Evolutionary conservation across 2,329 filamentous ascomycete species (phyloP), one percentile per base, ranked within the genome.

Genomic region (Diaporthe ilicicola): DNA sequence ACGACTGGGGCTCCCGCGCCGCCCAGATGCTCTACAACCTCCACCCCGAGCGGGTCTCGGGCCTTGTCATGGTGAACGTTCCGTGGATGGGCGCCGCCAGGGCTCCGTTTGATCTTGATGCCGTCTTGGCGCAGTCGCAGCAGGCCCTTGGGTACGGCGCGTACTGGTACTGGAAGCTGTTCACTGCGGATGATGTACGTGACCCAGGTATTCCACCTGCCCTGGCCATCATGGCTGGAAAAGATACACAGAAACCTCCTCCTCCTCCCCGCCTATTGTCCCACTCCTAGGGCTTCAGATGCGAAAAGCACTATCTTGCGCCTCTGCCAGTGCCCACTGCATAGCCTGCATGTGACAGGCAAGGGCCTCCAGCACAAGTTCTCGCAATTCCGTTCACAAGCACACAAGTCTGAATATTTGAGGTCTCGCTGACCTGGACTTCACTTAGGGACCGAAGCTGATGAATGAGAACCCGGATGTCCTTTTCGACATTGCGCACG

Each of bases 1-100:
- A 87, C 72, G 85, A 88, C 75, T 87, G 84, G 85, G 86, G 86
- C 48, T 80, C 81, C 19, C 72, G 68, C 9, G 72, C 83, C 13
- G 80, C 81, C 0, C 79, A 82, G 67, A 79, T 84, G 17, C 71
- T 85, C 17, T 85, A 82, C 73, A 79, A 83, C 59, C 82, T 81
- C 72, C 75, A 83, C 66, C 82, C 81, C 0, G 76, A 81, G 2
- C 79, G 83, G 15, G 81, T 85, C 7, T 59, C 75, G 5, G 84
- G 82, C n/a, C 74, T 87, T 1, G 75, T 81, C 8, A 77, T 85
- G 71, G 69, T 86, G 22, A 85, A 82, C 69, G 78, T 84, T 4
- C 72, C 80, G 12, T 87, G 87, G 76, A 70, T 73, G 12, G 76
- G 79, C 1, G 84, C 84, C 1, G 70, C 72, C 0, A 69, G 72